Evolutionary conservation across 345 rosid species (phyloP), one percentile per base, ranked within the genome.

Genomic region (Balakata baccata): DNA sequence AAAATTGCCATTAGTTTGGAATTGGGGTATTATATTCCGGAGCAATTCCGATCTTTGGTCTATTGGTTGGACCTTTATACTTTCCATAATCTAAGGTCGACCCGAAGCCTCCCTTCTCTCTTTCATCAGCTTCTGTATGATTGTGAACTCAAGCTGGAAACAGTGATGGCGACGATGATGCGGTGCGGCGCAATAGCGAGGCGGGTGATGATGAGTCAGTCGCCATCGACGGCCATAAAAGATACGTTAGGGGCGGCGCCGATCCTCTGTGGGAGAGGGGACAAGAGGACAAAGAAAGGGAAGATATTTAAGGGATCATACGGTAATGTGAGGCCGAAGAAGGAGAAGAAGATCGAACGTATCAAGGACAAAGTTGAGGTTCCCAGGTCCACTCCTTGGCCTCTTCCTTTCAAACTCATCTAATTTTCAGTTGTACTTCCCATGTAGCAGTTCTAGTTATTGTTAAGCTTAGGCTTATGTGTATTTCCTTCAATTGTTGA

Each of bases 321-420:
- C 77, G 97, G 98, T 0, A 92, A 89, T 71, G 75, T 93, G 73
- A 84, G 97, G 83, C 94, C 96, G 56, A 91, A 89, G 87, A 95
- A 89, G 81, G 93, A 95, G 79, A 91, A 95, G 92, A 91, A 57
- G 96, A 88, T 90, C 2, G 92, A 93, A 78, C 86, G 99, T 5
- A 83, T 93, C 80, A 92, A 95, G 76, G 99, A 92, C 64, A 95
- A 78, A 83, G 86, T 89, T 16, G 98, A 96, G 81, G 86, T 93
- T 41, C 99, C 98, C 82, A 91, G 94, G 89, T 93, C 98, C 47
- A 96, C 97, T 64, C 98, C 99, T 50, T 96, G 97, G 99, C 99
- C 98, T 81, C 96, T 93, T 41, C 97, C 97, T 77, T 96, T 95
- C 89, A 95, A 91, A 88, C 92, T 95, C 86, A 90, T 92, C 73